Base-by-base conservation (phyloP, 345 rosid genomes). In the Arabis hirsuta region DNA sequence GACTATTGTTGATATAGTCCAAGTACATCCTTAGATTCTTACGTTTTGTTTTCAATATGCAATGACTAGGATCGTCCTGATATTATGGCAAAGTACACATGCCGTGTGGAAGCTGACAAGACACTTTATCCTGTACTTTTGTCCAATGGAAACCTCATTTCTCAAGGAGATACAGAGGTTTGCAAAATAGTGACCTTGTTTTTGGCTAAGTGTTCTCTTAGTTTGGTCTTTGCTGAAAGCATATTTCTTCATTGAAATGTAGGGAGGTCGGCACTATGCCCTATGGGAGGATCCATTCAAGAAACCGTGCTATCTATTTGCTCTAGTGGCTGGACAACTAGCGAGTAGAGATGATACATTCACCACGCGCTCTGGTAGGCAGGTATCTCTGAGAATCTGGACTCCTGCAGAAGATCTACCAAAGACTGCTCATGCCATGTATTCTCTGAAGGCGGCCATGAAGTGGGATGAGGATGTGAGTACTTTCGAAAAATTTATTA, bases 381-480 rank as follows among this genome's bases (percentile, higher is more conserved):
- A 87, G 56, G 98, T 95, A 29, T 76, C 85, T 38, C 84, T 92
- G 51, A 86, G 87, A 80, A 95, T 95, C 80, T 95, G 98, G 98
- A 95, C 94, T 63, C 99, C 96, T 13, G 88, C 92, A 19, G 87
- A 92, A 81, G 98, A 96, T 59, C 53, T 96, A 60, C 89, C 96
- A 34, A 96, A 87, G 88, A 96, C 98, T 79, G 95, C 84, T 31
- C 98, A 92, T 80, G 99, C 98, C 58, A 96, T 96, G 99, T 92
- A 87, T 84, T 85, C 99, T 24, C 85, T 96, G 56, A 96, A 92
- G 78, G 98, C 97, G 8, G 88, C 99, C 41, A 96, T 92, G 98
- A 96, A 92, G 79, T 96, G 99, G 99, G 99, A 96, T 26, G 99
- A 96, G 73, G 97, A 96, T 76, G 99, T 96, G 29, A 69, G 89